phyloP scores from a whole-genome alignment of 495 filamentous ascomycete species.

The Cercophora samala region DNA sequence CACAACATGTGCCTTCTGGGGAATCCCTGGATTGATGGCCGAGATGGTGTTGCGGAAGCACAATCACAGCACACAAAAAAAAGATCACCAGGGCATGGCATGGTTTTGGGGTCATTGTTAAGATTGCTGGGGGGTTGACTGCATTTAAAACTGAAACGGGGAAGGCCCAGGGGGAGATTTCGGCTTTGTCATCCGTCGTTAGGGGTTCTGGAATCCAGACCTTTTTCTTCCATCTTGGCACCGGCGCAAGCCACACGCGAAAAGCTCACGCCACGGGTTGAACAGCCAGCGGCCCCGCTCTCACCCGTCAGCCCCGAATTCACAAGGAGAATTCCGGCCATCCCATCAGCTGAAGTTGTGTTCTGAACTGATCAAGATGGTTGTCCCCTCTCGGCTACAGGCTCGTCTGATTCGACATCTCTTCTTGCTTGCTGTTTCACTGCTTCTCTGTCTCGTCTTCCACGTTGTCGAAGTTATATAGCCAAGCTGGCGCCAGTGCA shows the following conservation, averaged over 20 bases:
- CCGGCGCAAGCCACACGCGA: neutral
- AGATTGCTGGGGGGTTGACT: slow-evolving; percentile 7
- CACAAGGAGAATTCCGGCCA: neutral
- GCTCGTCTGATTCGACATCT: neutral
- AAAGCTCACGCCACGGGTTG: slow-evolving; percentile 1
- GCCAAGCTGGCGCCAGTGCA: neutral
- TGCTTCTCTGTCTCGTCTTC: neutral
- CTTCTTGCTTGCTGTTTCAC: neutral
- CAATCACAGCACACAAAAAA: neutral
- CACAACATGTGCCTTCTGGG: slow-evolving; percentile 5
- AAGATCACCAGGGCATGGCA: neutral
- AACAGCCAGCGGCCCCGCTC: neutral
- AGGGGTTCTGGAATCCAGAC: neutral
- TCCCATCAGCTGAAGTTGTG: neutral
- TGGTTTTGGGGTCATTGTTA: neutral
- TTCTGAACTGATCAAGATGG: too few relatives aligned
- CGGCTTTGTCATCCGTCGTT: neutral
- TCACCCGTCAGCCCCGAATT: neutral
- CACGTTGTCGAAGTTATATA: neutral
- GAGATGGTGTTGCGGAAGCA: neutral
- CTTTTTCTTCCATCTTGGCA: neutral
- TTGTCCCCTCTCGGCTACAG: neutral
- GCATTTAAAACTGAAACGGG: slow-evolving; percentile 10
- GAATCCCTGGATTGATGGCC: neutral
- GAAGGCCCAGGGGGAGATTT: neutral